A percentile compares a stretch with the other conserved stretches of the same genome.
Conservation (phyloP, 805 yeast species). For the Tetrapisispora arboricola region DNA sequence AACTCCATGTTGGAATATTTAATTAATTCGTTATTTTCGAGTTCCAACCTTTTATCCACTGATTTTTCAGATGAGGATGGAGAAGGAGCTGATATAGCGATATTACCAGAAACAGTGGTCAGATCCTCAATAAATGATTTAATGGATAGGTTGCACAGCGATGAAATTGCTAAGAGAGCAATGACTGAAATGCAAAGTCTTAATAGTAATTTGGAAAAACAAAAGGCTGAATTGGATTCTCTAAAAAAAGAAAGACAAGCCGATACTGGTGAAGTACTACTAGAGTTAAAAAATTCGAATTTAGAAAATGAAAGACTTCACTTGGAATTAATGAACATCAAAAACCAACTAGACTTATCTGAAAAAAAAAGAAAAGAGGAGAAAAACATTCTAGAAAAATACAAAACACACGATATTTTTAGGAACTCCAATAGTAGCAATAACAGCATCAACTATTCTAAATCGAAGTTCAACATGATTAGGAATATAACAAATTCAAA, state of each 20-base stretch:
- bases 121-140: slow-evolving; percentile 69
- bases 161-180: slow-evolving; percentile 76
- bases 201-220: slow-evolving; percentile 46
- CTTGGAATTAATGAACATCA: slow-evolving; percentile 47
- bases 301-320: slow-evolving; percentile 48
- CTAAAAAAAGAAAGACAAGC: slow-evolving; percentile 38
- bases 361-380: slow-evolving; percentile 36
- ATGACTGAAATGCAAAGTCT: slow-evolving; percentile 48
- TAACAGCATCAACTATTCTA: slow-evolving; percentile 3
- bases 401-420: slow-evolving; percentile 11
- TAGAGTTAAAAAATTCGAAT: slow-evolving; percentile 55
- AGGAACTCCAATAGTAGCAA: background rate
- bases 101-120: slow-evolving; percentile 49
- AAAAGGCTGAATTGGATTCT: slow-evolving; percentile 35
- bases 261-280: slow-evolving; percentile 43
- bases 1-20: slow-evolving; percentile 56
- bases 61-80: slow-evolving; percentile 13
- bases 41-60: slow-evolving; percentile 14
- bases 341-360: slow-evolving; percentile 47
- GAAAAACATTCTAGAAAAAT: slow-evolving; percentile 14
- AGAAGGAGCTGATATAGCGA: slow-evolving; percentile 27
- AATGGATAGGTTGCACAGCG: slow-evolving; percentile 65
- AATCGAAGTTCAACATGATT: background rate
- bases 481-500: background rate
- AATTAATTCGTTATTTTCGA: slow-evolving; percentile 47